These are phyloP conservation scores for Cryphonectria nitschkei DNA, from an alignment of 2,329 filamentous ascomycete species.

Conservation along the genomic window DNA sequence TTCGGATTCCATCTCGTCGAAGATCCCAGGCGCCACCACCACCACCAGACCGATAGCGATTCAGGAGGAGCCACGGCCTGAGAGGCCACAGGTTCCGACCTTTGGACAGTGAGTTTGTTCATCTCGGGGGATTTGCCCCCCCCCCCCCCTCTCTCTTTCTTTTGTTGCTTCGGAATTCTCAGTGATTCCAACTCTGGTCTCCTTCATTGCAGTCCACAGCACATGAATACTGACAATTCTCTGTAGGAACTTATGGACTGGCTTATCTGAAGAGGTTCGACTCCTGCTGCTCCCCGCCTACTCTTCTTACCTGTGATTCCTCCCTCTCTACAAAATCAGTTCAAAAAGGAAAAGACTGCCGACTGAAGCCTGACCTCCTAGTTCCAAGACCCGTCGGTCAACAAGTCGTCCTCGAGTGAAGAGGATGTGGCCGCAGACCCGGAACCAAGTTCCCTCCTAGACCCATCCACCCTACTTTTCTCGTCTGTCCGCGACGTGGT, in stretches of 20 bases:
- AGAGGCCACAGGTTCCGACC: conserved; percentile 25
- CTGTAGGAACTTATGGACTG: conserved; percentile 32
- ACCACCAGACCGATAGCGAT: conserved; percentile 14
- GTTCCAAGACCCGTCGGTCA: conserved; percentile 31
- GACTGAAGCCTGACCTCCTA: conserved; percentile 15
- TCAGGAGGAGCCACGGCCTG: conserved; percentile 14
- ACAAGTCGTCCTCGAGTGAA: conserved; percentile 28
- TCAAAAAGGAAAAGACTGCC: neutral
- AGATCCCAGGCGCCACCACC: neutral
- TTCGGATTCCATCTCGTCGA: conserved; percentile 15
- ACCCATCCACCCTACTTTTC: conserved; percentile 40
- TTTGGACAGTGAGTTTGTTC: conserved; percentile 28
- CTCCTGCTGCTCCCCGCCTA: neutral
- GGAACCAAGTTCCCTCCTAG: conserved; percentile 51
- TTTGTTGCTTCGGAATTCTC: conserved; percentile 31
- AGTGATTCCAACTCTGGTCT: neutral
- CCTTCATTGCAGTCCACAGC: neutral
- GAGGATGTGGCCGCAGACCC: conserved; percentile 37
- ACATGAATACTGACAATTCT: neutral
- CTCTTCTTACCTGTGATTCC: neutral
- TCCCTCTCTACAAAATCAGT: neutral
- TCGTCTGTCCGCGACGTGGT: conserved; percentile 17
- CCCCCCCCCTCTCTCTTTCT: neutral
- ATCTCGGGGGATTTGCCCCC: neutral
- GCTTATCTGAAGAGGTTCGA: conserved; percentile 32